Percentiles rank a stretch among this genome's conserved stretches.
Evolutionary conservation across 176 grass and related monocot genomes (phyloP).

Genomic region (Cenchrus fungigraminus): DNA sequence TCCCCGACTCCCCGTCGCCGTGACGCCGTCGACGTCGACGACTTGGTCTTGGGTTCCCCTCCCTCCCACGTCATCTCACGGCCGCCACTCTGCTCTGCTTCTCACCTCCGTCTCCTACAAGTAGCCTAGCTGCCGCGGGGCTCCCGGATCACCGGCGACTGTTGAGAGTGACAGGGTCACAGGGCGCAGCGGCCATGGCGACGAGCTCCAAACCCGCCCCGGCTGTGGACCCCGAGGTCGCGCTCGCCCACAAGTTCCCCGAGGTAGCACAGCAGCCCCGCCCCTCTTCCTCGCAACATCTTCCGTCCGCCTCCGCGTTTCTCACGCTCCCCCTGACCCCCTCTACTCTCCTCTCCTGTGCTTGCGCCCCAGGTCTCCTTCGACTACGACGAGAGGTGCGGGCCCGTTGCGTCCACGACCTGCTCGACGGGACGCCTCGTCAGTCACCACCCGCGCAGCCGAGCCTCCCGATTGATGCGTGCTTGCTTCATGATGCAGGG

Average conservation of each 20-base stretch:
- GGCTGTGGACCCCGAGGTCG: conserved; percentile 60
- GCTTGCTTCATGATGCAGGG: conserved; percentile 51
- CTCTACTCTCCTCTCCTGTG: neutral
- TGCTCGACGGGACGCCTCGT: neutral
- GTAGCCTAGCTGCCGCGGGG: neutral
- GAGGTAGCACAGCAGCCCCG: conserved; percentile 47
- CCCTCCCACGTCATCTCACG: conserved; percentile 9
- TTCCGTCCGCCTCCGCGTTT: neutral
- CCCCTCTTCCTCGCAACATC: neutral
- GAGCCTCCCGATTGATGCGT: conserved; percentile 1
- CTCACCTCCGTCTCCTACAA: neutral
- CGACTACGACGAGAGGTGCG: conserved; percentile 77
- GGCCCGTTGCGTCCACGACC: neutral
- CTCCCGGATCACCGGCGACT: neutral
- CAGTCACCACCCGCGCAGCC: neutral
- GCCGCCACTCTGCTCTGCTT: neutral
- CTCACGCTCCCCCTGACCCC: neutral
- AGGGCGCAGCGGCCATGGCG: conserved; percentile 41
- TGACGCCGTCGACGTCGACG: neutral
- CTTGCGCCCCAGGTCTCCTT: conserved; percentile 56
- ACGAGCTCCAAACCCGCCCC: conserved; percentile 23
- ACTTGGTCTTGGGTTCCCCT: neutral
- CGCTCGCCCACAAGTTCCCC: conserved; percentile 73
- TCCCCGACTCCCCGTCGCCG: neutral
- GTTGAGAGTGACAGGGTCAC: no score